Conservation (phyloP, 2,329 filamentous ascomycete genomes). For the Phialophora verrucosa region DNA sequence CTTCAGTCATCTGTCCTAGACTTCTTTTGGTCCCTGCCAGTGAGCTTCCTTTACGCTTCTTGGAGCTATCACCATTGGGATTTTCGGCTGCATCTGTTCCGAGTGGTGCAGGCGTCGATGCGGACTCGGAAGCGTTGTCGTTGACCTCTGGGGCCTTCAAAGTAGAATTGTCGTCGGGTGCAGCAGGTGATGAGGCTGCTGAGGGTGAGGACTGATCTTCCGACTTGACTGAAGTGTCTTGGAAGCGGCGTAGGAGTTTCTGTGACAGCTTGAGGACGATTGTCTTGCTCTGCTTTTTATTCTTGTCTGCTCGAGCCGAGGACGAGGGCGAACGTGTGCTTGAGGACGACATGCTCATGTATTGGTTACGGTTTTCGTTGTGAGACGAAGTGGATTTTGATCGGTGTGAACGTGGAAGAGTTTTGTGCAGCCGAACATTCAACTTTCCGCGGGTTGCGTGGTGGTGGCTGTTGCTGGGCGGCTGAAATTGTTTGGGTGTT, state of each 20-base stretch:
- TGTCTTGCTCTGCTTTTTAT: slow-evolving; percentile 40
- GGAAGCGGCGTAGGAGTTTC: slow-evolving; percentile 46
- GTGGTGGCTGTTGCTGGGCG: slow-evolving; percentile 24
- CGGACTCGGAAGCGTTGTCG: slow-evolving; percentile 43
- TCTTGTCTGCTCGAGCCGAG: slow-evolving; percentile 43
- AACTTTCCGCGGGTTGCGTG: slow-evolving; percentile 33
- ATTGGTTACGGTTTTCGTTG: slow-evolving; percentile 37
- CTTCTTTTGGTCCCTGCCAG: slow-evolving; percentile 68
- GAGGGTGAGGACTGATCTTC: slow-evolving; percentile 45
- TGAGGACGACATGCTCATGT: slow-evolving; percentile 40
- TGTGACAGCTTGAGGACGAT: slow-evolving; percentile 50
- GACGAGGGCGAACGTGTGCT: slow-evolving; percentile 39
- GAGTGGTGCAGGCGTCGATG: slow-evolving; percentile 46
- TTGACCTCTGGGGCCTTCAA: slow-evolving; percentile 51
- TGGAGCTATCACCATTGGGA: slow-evolving; percentile 59
- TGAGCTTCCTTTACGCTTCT: slow-evolving; percentile 76
- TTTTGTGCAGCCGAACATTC: slow-evolving; percentile 37
- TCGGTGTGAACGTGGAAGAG: slow-evolving; percentile 11
- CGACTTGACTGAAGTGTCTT: slow-evolving; percentile 29
- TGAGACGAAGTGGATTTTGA: slow-evolving; percentile 10
- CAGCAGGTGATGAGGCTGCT: slow-evolving; percentile 44
- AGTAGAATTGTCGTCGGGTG: slow-evolving; percentile 45
- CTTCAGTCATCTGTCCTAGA: slow-evolving; percentile 59
- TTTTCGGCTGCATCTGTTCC: slow-evolving; percentile 56
- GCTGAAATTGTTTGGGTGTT: slow-evolving; percentile 30